Evolutionary conservation across 768 basidiomycete genomes (phyloP).

Genomic region (Lyophyllum shimeji): DNA sequence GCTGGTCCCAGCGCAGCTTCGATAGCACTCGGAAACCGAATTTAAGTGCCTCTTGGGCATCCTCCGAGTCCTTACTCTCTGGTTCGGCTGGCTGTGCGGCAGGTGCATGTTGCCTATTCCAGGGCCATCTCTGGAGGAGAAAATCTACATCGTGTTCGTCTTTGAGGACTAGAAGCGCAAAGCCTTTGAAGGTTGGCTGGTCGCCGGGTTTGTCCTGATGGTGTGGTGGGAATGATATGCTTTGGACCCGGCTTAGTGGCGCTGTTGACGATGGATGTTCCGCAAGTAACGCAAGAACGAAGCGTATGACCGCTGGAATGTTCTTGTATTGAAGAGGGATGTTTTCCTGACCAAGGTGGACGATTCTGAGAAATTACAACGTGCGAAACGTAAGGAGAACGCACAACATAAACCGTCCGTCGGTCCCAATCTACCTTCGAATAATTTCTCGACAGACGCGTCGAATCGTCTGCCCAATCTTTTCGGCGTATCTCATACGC

Average conservation of each 20-base stretch:
- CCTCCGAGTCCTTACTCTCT: conserved; percentile 1
- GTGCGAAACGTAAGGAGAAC: conserved; percentile 18
- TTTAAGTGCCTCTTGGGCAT: conserved; percentile 43
- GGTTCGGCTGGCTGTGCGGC: background rate
- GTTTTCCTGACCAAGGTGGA: conserved; percentile 55
- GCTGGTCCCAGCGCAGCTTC: conserved; percentile 60
- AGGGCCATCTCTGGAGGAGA: conserved; percentile 60
- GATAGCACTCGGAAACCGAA: conserved; percentile 60
- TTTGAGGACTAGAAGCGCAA: conserved; percentile 66
- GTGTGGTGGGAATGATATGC: conserved; percentile 59
- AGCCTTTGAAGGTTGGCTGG: conserved; percentile 66
- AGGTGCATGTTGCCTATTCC: conserved; percentile 35
- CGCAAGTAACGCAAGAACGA: conserved; percentile 38
- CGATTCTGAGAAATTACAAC: background rate
- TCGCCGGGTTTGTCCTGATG: conserved; percentile 58
- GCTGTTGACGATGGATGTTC: conserved; percentile 7
- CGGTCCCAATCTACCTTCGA: conserved; percentile 57
- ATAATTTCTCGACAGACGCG: conserved; percentile 20
- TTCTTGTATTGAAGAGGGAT: conserved; percentile 57
- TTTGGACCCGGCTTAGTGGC: conserved; percentile 39
- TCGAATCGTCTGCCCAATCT: conserved; percentile 33
- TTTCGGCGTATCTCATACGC: conserved; percentile 68
- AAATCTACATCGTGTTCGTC: conserved; percentile 34
- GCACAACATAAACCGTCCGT: conserved; percentile 67
- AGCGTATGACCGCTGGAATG: conserved; percentile 46